Evolutionary conservation across 176 grass and related monocot species (phyloP), one percentile per base, ranked within the genome.

Genomic region (Triticum aestivum): DNA sequence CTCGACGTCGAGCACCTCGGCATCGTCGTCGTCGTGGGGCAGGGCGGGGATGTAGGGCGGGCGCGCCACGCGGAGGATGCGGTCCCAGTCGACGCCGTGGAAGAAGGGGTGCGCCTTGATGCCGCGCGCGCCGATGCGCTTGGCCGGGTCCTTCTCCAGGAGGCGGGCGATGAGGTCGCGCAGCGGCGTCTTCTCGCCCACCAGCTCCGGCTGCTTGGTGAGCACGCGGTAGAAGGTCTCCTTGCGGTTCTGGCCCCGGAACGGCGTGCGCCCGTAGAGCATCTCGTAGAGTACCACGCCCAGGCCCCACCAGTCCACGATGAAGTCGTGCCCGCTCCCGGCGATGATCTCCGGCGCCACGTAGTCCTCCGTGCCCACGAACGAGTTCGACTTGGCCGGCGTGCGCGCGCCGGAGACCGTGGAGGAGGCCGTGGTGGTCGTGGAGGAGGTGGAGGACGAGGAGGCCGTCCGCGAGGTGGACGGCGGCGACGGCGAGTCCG

Each of bases 331-430:
- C 39, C 94, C 97, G 34, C 80, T 87, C 0, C 97, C 97, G 14
- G 86, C 63, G 88, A 99, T 99, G 83, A 99, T 99, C 87, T 99
- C 97, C 23, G 97, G 97, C 15, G 97, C 94, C 20, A 99, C 97
- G 89, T 99, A 99, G 59, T 99, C 97, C 90, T 99, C 97, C 13
- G 97, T 99, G 9, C 97, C 97, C 17, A 99, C 97, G 88, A 99
- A 99, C 38, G 97, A 99, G 83, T 99, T 99, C 42, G 90, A 96
- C 56, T 99, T 99, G 3, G 83, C 94, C 18, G 85, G 81, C 13
- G 85, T 77, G 32, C 38, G 89, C 69, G 18, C 67, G 75, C 75
- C 39, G 0, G 83, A 68, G 8, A 81, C 65, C 17, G 58, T 42
- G 33, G 88, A 75, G 17, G 82, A 81, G 12, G 54, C 71, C 9